Evolutionary conservation across 768 basidiomycete species (phyloP).

Genomic region (Pulveroboletus sp.): DNA sequence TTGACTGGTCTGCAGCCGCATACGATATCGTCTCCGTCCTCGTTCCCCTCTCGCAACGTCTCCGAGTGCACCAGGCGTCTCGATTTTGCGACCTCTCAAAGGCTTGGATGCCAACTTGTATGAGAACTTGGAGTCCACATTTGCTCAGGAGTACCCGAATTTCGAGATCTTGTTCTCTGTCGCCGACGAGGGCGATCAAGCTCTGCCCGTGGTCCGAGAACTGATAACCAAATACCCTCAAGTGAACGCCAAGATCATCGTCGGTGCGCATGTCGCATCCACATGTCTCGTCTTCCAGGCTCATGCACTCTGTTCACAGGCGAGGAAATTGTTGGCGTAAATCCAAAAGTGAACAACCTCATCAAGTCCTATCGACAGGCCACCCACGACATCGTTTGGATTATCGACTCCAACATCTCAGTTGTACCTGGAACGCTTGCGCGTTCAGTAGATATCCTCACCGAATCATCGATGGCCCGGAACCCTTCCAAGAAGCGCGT

Average conservation of each 20-base stretch:
- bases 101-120: constrained; percentile 94
- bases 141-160: constrained; percentile 85
- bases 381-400: constrained; percentile 87
- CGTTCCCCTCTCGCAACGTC: constrained; percentile 56
- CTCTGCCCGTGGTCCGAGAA: constrained; percentile 74
- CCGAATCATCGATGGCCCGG: constrained; percentile 35
- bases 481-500: constrained; percentile 43
- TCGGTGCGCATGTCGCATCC: constrained; percentile 48
- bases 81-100: constrained; percentile 90
- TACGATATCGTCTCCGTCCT: constrained; percentile 65
- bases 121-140: constrained; percentile 93
- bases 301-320: constrained; percentile 41
- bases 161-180: constrained; percentile 91
- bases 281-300: neutral
- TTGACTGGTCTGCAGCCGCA: constrained; percentile 48
- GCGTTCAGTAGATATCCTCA: constrained; percentile 77
- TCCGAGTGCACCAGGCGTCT: constrained; percentile 73
- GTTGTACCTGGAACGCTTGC: constrained; percentile 74
- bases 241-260: constrained; percentile 66
- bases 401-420: constrained; percentile 92
- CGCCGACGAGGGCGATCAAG: constrained; percentile 85
- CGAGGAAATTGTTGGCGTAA: constrained; percentile 80
- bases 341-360: constrained; percentile 98
- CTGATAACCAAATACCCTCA: constrained; percentile 74
- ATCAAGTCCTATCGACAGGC: constrained; percentile 79